Percentiles rank a stretch among this genome's conserved stretches.
Conservation (phyloP, 1,284 basidiomycete genomes). For the Hymenochaete sp. region DNA sequence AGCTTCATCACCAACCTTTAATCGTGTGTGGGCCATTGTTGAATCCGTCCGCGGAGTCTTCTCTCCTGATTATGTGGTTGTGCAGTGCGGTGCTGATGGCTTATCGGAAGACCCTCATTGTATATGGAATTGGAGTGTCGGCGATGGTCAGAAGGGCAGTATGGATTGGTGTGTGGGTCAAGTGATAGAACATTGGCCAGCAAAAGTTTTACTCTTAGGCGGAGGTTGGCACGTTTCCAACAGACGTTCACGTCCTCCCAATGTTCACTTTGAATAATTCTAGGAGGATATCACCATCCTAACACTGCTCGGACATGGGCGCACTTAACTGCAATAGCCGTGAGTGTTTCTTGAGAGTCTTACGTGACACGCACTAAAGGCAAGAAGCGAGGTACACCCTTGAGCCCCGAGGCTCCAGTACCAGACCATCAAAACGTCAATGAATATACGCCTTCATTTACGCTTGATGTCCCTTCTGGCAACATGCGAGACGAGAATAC, state of each 20-base stretch:
- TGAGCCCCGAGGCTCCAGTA: conserved; percentile 53
- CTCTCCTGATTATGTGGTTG: conserved; percentile 67
- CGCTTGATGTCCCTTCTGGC: conserved; percentile 63
- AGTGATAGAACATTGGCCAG: conserved; percentile 49
- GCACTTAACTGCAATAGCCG: conserved; percentile 66
- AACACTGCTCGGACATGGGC: conserved; percentile 85
- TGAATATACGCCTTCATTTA: conserved; percentile 70
- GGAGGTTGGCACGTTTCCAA: conserved; percentile 38
- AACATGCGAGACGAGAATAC: conserved; percentile 69
- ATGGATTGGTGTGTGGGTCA: conserved; percentile 61
- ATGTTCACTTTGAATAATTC: background rate
- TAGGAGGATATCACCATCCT: conserved; percentile 74
- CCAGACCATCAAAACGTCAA: conserved; percentile 67
- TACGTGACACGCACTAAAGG: conserved; percentile 2
- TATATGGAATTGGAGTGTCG: conserved; percentile 71
- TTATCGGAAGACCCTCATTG: conserved; percentile 76
- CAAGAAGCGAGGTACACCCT: conserved; percentile 40
- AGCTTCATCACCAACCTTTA: conserved; percentile 53
- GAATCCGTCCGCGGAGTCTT: conserved; percentile 57
- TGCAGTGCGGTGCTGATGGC: conserved; percentile 85
- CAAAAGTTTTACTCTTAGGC: conserved; percentile 56
- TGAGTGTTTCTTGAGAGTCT: conserved; percentile 30
- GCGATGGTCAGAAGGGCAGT: conserved; percentile 47
- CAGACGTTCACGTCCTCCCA: background rate
- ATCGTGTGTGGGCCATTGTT: conserved; percentile 52